Evolutionary conservation across 352 stramenopile genomes (phyloP).

Genomic region (Globisporangium cylindrosporum): DNA sequence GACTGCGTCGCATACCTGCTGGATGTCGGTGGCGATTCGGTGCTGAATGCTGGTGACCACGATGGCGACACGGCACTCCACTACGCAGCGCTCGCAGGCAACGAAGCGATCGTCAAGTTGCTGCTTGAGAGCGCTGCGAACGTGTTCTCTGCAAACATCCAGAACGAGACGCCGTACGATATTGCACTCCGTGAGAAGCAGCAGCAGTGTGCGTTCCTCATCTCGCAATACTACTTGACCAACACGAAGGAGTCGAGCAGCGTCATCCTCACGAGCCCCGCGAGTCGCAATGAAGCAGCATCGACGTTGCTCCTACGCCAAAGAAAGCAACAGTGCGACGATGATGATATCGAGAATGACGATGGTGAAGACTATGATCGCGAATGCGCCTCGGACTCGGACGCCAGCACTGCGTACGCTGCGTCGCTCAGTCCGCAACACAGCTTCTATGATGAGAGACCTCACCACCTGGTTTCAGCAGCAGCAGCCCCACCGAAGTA

Average conservation of each 20-base stretch:
- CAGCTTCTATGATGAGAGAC: constrained; percentile 2
- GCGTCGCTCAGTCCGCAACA: constrained; percentile 4
- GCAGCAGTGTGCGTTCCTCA: constrained; percentile 43
- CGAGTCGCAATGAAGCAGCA: constrained; percentile 41
- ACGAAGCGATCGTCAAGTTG: constrained; percentile 63
- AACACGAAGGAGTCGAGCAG: constrained; percentile 25
- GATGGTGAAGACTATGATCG: constrained; percentile 18
- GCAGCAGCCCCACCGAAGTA: constrained; percentile 1
- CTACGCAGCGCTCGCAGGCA: constrained; percentile 61
- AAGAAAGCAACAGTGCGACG: constrained; percentile 15
- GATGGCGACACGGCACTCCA: constrained; percentile 78
- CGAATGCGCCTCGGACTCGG: constrained; percentile 15
- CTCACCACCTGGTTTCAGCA: not conserved
- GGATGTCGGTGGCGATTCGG: constrained; percentile 79
- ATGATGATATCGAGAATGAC: constrained; percentile 23
- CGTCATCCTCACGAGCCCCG: constrained; percentile 14
- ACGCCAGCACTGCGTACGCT: constrained; percentile 9
- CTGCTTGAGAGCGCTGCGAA: constrained; percentile 76
- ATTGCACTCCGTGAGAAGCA: constrained; percentile 54
- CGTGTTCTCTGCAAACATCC: constrained; percentile 54
- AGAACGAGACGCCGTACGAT: constrained; percentile 65
- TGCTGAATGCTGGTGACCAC: constrained; percentile 74
- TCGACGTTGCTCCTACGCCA: constrained; percentile 37
- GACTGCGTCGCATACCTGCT: constrained; percentile 81
- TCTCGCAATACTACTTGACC: constrained; percentile 53